Evolutionary conservation across 2,329 filamentous ascomycete species (phyloP).

Genomic region (Verticillium isaacii): DNA sequence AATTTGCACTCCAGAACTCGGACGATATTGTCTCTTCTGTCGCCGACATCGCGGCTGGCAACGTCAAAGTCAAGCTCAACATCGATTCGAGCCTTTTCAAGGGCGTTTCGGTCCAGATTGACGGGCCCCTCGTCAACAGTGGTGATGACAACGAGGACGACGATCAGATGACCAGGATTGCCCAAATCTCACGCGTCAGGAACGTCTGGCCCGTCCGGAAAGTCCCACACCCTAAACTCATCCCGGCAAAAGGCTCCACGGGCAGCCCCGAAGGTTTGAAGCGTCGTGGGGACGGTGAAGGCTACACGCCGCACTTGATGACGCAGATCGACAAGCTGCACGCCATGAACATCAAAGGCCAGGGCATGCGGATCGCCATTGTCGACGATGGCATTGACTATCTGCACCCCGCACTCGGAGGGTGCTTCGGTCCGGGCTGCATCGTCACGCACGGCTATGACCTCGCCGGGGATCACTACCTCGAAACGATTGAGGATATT

Average conservation of each 20-base stretch:
- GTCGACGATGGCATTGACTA: constrained; percentile 57
- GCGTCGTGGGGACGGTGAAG: constrained; percentile 3
- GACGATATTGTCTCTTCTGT: constrained; percentile 9
- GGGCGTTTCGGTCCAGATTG: constrained; percentile 47
- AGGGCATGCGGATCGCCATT: constrained; percentile 47
- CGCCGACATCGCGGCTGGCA: background rate
- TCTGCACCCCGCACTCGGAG: constrained; percentile 56
- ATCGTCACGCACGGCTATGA: constrained; percentile 53
- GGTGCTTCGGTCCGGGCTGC: constrained; percentile 55
- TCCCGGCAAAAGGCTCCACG: constrained; percentile 8
- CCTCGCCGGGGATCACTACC: constrained; percentile 48
- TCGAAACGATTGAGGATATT: constrained; percentile 32
- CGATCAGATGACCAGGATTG: constrained; percentile 11
- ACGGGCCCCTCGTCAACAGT: constrained; percentile 23
- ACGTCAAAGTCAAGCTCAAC: background rate
- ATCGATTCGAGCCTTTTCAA: constrained; percentile 20
- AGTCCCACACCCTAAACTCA: constrained; percentile 10
- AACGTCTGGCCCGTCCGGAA: constrained; percentile 22
- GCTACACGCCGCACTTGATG: constrained; percentile 46
- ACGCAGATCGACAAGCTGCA: constrained; percentile 51
- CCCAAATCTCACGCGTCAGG: constrained; percentile 23
- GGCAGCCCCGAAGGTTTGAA: constrained; percentile 3
- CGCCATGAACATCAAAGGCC: constrained; percentile 41
- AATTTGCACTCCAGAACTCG: background rate
- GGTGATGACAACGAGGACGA: background rate